Percentiles rank a stretch among this genome's conserved stretches.
Conservation (phyloP, 1,139 yeast species). For the Blastobotrys malaysiensis region DNA sequence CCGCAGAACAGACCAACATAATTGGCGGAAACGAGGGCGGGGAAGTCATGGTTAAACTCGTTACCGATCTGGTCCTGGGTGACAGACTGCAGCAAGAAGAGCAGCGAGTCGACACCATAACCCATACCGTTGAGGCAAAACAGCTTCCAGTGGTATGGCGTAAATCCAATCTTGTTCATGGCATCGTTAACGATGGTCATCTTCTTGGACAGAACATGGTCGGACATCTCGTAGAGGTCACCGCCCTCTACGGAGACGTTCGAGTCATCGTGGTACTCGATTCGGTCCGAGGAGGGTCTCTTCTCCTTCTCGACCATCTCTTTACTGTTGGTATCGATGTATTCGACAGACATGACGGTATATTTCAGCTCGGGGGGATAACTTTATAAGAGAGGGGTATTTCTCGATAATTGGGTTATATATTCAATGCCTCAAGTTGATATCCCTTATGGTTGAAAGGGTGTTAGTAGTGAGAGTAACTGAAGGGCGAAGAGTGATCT, state of each 20-base stretch:
- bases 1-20: slow-evolving; percentile 49
- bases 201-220: slow-evolving; percentile 20
- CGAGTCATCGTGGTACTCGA: slow-evolving; percentile 7
- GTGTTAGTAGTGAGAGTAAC: not conserved
- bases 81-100: slow-evolving; percentile 44
- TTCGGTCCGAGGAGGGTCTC: slow-evolving; percentile 6
- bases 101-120: slow-evolving; percentile 57
- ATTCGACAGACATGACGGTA: not conserved
- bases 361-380: not conserved
- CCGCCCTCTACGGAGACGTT: slow-evolving; percentile 11
- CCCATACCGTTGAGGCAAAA: slow-evolving; percentile 48
- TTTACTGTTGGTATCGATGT: not conserved
- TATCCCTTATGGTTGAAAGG: not conserved
- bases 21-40: slow-evolving; percentile 41
- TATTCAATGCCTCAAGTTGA: not conserved
- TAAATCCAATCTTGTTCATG: slow-evolving; percentile 28
- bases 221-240: slow-evolving; percentile 12
- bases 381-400: not conserved
- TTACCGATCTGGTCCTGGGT: slow-evolving; percentile 31
- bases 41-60: slow-evolving; percentile 23
- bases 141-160: slow-evolving; percentile 28
- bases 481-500: not conserved
- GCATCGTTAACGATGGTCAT: slow-evolving; percentile 28
- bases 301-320: slow-evolving; percentile 1
- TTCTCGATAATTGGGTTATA: not conserved